These are phyloP conservation scores for Viola odorata DNA, from an alignment of 345 rosid species.

Conservation along the genomic window DNA sequence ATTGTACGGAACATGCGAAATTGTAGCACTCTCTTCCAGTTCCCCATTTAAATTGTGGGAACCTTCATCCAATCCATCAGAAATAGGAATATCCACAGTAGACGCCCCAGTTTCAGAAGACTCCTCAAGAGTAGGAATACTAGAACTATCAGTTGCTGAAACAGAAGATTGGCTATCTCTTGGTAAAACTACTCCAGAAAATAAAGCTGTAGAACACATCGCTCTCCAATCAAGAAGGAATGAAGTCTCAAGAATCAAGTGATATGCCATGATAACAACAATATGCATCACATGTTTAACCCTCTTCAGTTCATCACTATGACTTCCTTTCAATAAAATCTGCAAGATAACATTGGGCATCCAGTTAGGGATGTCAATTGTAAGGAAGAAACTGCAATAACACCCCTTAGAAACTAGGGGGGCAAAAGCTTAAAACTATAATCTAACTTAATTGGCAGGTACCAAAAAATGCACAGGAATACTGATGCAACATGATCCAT, in stretches of 20 bases:
- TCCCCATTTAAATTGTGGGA: conserved; percentile 22
- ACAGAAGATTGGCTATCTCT: conserved; percentile 20
- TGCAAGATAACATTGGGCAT: conserved; percentile 27
- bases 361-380: neutral
- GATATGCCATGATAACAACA: conserved; percentile 67
- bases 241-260: conserved; percentile 87
- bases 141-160: conserved; percentile 22
- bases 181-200: conserved; percentile 26
- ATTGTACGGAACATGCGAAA: conserved; percentile 59
- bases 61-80: conserved; percentile 32
- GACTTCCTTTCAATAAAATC: conserved; percentile 88
- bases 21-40: conserved; percentile 28
- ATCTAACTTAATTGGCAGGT: too few species aligned
- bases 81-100: conserved; percentile 39
- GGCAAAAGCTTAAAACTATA: neutral
- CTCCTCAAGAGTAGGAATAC: conserved; percentile 22
- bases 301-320: conserved; percentile 73
- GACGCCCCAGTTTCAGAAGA: conserved; percentile 24
- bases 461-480: too few species aligned
- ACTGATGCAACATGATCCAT: too few species aligned
- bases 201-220: conserved; percentile 64
- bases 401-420: neutral
- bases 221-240: conserved; percentile 73
- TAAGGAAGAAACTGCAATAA: neutral
- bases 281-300: conserved; percentile 70